Conservation (phyloP, 1,139 yeast species). For the Taphrina communis region DNA sequence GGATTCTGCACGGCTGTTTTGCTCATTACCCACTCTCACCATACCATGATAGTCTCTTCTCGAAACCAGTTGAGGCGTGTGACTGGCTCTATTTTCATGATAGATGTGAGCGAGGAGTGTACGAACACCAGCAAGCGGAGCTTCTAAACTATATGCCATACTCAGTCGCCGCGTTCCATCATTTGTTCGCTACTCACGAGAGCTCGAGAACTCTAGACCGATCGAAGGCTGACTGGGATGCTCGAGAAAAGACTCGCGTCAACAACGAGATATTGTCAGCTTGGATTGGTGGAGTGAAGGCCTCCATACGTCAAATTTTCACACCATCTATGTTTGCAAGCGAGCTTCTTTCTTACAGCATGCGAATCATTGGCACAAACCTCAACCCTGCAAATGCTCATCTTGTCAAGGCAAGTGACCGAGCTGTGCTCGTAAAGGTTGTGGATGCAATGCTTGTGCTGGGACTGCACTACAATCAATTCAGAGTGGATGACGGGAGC, state of each 20-base stretch:
- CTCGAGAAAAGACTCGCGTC: conserved; percentile 43
- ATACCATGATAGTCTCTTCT: conserved; percentile 68
- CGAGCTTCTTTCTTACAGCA: conserved; percentile 51
- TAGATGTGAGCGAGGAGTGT: conserved; percentile 55
- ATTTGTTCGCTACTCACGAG: conserved; percentile 63
- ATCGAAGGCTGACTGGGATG: conserved; percentile 46
- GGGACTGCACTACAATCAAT: conserved; percentile 48
- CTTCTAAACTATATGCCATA: conserved; percentile 62
- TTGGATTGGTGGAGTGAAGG: conserved; percentile 45
- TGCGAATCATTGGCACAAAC: conserved; percentile 49
- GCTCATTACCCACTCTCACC: conserved; percentile 62
- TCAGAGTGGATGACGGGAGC: conserved; percentile 50
- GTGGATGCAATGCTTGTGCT: conserved; percentile 49
- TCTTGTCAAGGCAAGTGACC: conserved; percentile 46
- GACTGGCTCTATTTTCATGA: conserved; percentile 84
- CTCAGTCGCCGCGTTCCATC: conserved; percentile 68
- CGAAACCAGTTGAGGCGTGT: conserved; percentile 67
- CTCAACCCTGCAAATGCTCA: conserved; percentile 47
- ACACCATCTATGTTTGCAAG: conserved; percentile 45
- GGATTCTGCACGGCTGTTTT: conserved; percentile 60
- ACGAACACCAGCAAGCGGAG: conserved; percentile 58
- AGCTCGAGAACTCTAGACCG: conserved; percentile 40
- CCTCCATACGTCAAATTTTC: conserved; percentile 47
- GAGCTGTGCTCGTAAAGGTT: conserved; percentile 45
- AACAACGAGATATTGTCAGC: conserved; percentile 49